Percentiles rank a stretch among this genome's conserved stretches.
phyloP scores from a whole-genome alignment of 2,329 filamentous ascomycete species.

The Ceratocystis variospora region DNA sequence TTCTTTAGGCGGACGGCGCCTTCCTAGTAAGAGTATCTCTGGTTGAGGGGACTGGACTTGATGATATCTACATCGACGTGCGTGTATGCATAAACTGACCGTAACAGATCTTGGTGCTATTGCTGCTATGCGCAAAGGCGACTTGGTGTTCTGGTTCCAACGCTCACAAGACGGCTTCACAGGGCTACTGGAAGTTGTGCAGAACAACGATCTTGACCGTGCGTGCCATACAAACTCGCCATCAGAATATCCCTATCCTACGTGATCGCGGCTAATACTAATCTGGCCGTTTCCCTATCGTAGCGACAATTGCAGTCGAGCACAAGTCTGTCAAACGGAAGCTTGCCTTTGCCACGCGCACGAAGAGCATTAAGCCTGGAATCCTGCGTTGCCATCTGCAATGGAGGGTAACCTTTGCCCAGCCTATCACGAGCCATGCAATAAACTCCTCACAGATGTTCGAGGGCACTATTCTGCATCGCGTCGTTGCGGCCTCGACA shows the following conservation, averaged over 20 bases:
- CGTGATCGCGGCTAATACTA: neutral
- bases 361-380: slow-evolving; percentile 2
- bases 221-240: neutral
- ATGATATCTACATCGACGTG: neutral
- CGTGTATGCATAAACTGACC: neutral
- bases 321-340: slow-evolving; percentile 4
- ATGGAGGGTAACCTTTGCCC: slow-evolving; percentile 15
- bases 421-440: neutral
- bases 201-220: neutral
- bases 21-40: slow-evolving; percentile 1
- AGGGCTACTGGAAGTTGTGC: slow-evolving; percentile 7
- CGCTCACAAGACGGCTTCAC: slow-evolving; percentile 10
- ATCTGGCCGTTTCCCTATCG: neutral
- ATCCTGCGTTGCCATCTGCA: slow-evolving; percentile 8
- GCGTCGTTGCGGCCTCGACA: neutral
- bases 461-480: neutral
- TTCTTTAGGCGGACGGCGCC: slow-evolving; percentile 5
- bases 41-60: neutral
- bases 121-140: slow-evolving; percentile 13
- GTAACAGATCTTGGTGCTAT: slow-evolving; percentile 12
- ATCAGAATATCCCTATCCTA: neutral
- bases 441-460: neutral
- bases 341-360: slow-evolving; percentile 1
- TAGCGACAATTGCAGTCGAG: slow-evolving; percentile 7
- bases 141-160: slow-evolving; percentile 17